Evolutionary conservation across 225 moss, liverwort and hornwort species (phyloP).

Genomic region (Takakia lepidozioides): DNA sequence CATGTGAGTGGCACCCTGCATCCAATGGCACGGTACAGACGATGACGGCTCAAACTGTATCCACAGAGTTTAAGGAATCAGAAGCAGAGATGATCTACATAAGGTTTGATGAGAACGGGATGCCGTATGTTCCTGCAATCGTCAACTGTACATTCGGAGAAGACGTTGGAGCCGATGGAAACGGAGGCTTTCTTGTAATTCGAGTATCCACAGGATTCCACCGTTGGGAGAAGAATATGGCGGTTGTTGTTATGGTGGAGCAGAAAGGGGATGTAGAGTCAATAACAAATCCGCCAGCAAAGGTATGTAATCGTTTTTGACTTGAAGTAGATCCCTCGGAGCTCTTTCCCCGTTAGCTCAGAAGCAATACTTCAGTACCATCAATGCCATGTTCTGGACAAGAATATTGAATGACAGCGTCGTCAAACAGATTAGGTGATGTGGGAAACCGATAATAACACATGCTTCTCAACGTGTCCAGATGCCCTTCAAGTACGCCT

Average conservation of each 20-base stretch:
- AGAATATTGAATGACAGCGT: no score
- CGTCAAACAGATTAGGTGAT: no score
- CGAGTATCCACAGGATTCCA: conserved; percentile 27
- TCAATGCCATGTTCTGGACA: background rate
- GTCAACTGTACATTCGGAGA: conserved; percentile 41
- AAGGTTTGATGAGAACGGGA: conserved; percentile 30
- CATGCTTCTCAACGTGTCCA: no score
- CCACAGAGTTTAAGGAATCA: conserved; percentile 5
- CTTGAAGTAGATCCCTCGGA: no score
- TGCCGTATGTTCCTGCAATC: conserved; percentile 36
- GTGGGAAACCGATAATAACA: no score
- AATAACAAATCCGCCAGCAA: conserved; percentile 11
- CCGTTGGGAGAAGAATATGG: conserved; percentile 14
- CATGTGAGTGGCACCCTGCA: conserved; percentile 41
- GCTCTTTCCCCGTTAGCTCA: background rate
- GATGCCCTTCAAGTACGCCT: conserved; percentile 51
- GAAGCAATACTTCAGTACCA: background rate
- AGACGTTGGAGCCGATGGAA: conserved; percentile 24
- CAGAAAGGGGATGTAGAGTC: conserved; percentile 11
- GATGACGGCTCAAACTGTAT: conserved; percentile 1
- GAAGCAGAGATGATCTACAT: conserved; percentile 34
- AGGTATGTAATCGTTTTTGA: no score
- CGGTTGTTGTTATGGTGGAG: conserved; percentile 26
- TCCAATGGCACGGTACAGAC: conserved; percentile 16
- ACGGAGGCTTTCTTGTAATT: conserved; percentile 25